These are phyloP conservation scores for Bipolaris victoriae DNA, from an alignment of 2,329 filamentous ascomycete genomes.

Conservation along the genomic window DNA sequence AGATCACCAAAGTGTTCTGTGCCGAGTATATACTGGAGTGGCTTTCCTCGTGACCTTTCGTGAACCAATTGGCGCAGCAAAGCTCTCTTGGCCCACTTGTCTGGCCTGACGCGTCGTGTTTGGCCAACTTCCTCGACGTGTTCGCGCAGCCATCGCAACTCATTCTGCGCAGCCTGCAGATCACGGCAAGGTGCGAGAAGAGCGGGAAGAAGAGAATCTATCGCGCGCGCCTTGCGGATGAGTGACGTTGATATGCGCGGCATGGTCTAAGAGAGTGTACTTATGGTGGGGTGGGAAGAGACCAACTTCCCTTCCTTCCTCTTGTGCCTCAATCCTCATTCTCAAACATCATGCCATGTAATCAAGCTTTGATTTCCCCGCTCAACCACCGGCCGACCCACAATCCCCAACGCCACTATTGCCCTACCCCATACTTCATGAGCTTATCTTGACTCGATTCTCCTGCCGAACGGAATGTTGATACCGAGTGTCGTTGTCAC, in stretches of 20 bases:
- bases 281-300: conserved; percentile 3
- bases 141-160: conserved; percentile 75
- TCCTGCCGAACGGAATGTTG: conserved; percentile 1
- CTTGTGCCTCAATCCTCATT: not conserved
- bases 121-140: conserved; percentile 52
- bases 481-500: conserved; percentile 1
- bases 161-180: conserved; percentile 67
- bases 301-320: not conserved
- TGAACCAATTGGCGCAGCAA: conserved; percentile 35
- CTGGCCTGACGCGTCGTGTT: conserved; percentile 28
- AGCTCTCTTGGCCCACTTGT: conserved; percentile 24
- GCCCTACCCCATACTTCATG: not conserved
- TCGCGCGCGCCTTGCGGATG: conserved; percentile 60
- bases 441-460: not conserved
- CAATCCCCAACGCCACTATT: conserved; percentile 1
- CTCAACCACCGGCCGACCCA: conserved; percentile 10
- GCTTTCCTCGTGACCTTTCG: conserved; percentile 66
- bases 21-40: conserved; percentile 88
- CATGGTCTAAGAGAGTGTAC: conserved; percentile 29
- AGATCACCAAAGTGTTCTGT: conserved; percentile 86
- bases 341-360: conserved; percentile 2
- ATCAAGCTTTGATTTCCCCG: conserved; percentile 15
- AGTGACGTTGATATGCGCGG: conserved; percentile 68
- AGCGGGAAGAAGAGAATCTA: conserved; percentile 63
- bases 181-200: conserved; percentile 70